These are phyloP conservation scores for Ligustrum vulgare DNA, from an alignment of 257 asterid genomes.

Conservation along the genomic window DNA sequence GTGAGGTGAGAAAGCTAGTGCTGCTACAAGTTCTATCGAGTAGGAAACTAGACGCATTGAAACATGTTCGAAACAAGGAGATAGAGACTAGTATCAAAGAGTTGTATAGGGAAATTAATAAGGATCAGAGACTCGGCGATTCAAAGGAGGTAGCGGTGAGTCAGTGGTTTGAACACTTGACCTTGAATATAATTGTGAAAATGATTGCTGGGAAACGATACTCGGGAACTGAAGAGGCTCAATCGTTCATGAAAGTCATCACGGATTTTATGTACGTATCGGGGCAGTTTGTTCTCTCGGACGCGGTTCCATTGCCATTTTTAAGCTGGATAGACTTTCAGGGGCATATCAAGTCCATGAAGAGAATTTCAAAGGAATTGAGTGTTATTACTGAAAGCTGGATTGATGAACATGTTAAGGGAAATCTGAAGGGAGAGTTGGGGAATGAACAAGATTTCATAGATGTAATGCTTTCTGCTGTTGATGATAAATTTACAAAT, in stretches of 20 bases:
- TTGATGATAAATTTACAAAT: slow-evolving; percentile 30
- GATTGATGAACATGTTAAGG: slow-evolving; percentile 39
- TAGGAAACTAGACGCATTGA: slow-evolving; percentile 42
- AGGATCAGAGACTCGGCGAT: background rate
- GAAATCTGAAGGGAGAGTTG: background rate
- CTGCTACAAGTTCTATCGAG: slow-evolving; percentile 44
- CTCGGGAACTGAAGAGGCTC: slow-evolving; percentile 14
- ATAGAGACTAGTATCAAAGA: slow-evolving; percentile 12
- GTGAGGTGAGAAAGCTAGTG: slow-evolving; percentile 47
- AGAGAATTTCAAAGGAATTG: slow-evolving; percentile 33
- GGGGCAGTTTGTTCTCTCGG: slow-evolving; percentile 37
- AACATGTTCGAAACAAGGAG: slow-evolving; percentile 36
- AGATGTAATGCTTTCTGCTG: slow-evolving; percentile 47
- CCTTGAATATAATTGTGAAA: slow-evolving; percentile 36
- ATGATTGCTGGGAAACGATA: slow-evolving; percentile 48
- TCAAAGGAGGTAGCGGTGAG: slow-evolving; percentile 36
- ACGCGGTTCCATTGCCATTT: slow-evolving; percentile 35
- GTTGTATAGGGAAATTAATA: background rate
- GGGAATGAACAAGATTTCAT: slow-evolving; percentile 43
- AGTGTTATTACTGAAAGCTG: slow-evolving; percentile 32
- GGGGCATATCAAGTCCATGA: slow-evolving; percentile 47
- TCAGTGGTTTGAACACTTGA: slow-evolving; percentile 37
- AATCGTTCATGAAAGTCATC: slow-evolving; percentile 23
- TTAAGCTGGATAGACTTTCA: slow-evolving; percentile 48
- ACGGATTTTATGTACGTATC: slow-evolving; percentile 39